Percentiles rank a stretch among this genome's conserved stretches.
phyloP scores from a whole-genome alignment of 129 eudicot species.

The Rutidosis leptorrhynchoides region DNA sequence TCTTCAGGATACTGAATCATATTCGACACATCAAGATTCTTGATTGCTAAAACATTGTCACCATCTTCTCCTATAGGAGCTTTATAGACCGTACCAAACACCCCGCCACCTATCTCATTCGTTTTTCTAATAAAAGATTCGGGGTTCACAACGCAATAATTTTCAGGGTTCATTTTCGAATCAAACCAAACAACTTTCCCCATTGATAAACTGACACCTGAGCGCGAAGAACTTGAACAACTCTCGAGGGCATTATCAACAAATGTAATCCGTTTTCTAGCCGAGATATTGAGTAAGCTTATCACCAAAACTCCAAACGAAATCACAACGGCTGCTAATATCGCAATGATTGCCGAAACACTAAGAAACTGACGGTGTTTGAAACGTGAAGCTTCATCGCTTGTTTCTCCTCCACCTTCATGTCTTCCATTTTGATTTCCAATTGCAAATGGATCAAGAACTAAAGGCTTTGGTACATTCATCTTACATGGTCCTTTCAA shows the following conservation, averaged over 20 bases:
- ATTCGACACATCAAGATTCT: conserved; percentile 63
- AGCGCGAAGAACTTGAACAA: conserved; percentile 67
- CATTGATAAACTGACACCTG: conserved; percentile 41
- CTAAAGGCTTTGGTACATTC: conserved; percentile 83
- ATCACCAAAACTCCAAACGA: conserved; percentile 62
- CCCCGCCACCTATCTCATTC: conserved; percentile 69
- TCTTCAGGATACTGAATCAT: conserved; percentile 76
- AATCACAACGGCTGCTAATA: conserved; percentile 72
- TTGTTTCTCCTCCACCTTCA: conserved; percentile 1
- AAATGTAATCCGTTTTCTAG: conserved; percentile 64
- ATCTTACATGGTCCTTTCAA: conserved; percentile 77
- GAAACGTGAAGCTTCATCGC: conserved; percentile 13
- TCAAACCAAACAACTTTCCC: conserved; percentile 78
- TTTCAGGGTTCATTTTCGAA: conserved; percentile 41
- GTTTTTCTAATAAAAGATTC: conserved; percentile 59
- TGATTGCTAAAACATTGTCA: conserved; percentile 46
- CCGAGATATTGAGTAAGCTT: conserved; percentile 65
- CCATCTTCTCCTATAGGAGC: conserved; percentile 52
- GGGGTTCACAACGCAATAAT: conserved; percentile 40
- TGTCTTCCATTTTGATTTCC: conserved; percentile 43
- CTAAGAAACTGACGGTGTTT: conserved; percentile 65
- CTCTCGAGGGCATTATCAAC: conserved; percentile 73
- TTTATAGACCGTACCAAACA: conserved; percentile 76
- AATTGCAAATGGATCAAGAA: conserved; percentile 69
- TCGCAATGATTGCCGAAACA: conserved; percentile 71